Percentiles rank a stretch among this genome's conserved stretches.
Evolutionary conservation across 352 stramenopile species (phyloP).

Genomic region (Pseudoperonospora humuli): DNA sequence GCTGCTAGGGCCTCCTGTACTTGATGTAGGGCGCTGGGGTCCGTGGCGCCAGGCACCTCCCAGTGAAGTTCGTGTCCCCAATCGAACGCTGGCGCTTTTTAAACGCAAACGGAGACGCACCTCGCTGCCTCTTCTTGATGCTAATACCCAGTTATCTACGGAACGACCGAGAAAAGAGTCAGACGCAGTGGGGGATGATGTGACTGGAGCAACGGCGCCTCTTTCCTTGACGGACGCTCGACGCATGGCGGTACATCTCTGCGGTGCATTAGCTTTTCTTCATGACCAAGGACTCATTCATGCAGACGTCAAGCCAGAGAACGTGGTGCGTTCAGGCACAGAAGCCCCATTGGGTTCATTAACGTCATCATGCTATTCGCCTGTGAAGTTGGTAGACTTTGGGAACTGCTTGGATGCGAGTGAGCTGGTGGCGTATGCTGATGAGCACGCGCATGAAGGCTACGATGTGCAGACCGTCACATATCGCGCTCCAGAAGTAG

Average conservation of each 20-base stretch:
- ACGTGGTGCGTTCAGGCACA: constrained; percentile 34
- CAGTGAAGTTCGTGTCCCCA: constrained; percentile 3
- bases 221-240: constrained; percentile 35
- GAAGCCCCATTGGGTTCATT: constrained; percentile 11
- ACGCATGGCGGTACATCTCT: constrained; percentile 56
- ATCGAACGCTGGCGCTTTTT: constrained; percentile 17
- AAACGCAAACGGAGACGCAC: constrained; percentile 12
- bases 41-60: constrained; percentile 90
- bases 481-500: constrained; percentile 66
- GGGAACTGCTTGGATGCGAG: constrained; percentile 55
- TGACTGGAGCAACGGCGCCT: constrained; percentile 9
- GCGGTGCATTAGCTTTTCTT: constrained; percentile 50
- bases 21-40: constrained; percentile 92
- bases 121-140: constrained; percentile 2
- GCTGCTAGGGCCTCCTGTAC: constrained; percentile 66
- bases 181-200: neutral
- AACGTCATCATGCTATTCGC: constrained; percentile 8
- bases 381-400: constrained; percentile 73
- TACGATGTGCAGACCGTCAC: constrained; percentile 72
- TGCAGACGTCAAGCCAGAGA: constrained; percentile 73
- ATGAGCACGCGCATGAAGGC: constrained; percentile 21
- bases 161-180: constrained; percentile 3
- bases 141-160: constrained; percentile 3
- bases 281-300: constrained; percentile 59
- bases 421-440: constrained; percentile 30